Percentiles rank a stretch among this genome's conserved stretches.
Evolutionary conservation across 2,329 filamentous ascomycete genomes (phyloP).

Genomic region (Scedosporium dehoogii): DNA sequence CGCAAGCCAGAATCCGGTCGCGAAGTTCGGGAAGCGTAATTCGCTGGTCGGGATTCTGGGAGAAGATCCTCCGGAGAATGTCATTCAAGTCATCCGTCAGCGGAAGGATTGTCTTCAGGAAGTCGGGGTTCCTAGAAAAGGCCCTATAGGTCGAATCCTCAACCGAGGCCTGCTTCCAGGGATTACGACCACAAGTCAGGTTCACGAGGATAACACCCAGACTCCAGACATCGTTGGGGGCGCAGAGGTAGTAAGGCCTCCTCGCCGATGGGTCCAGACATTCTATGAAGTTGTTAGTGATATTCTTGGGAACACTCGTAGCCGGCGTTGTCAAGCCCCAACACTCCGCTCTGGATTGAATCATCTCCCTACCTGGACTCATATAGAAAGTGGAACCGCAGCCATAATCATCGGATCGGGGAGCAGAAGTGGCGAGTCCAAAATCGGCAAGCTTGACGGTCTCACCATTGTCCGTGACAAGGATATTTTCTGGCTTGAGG

Average conservation of each 20-base stretch:
- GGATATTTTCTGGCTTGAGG: slow-evolving; percentile 94
- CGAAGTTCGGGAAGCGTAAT: slow-evolving; percentile 75
- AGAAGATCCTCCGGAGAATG: slow-evolving; percentile 81
- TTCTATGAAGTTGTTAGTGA: slow-evolving; percentile 45
- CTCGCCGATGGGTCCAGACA: slow-evolving; percentile 70
- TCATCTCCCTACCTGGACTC: slow-evolving; percentile 74
- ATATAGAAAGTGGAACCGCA: slow-evolving; percentile 99
- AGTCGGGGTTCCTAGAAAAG: slow-evolving; percentile 74
- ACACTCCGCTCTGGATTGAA: slow-evolving; percentile 5
- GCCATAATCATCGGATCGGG: slow-evolving; percentile 84
- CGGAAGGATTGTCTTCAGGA: slow-evolving; percentile 86
- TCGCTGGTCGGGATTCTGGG: slow-evolving; percentile 71
- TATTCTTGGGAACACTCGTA: background rate
- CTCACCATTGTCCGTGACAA: slow-evolving; percentile 79
- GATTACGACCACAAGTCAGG: slow-evolving; percentile 93
- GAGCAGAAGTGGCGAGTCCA: slow-evolving; percentile 80
- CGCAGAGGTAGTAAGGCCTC: slow-evolving; percentile 76
- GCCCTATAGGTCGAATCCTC: slow-evolving; percentile 94
- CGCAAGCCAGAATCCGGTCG: slow-evolving; percentile 65
- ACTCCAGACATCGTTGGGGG: slow-evolving; percentile 95
- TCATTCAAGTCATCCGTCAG: slow-evolving; percentile 81
- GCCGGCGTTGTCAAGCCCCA: background rate
- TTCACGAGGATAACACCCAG: slow-evolving; percentile 98
- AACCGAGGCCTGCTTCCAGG: slow-evolving; percentile 91
- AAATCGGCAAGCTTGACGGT: slow-evolving; percentile 97